Evolutionary conservation across 164 flowering plant species (phyloP).

Genomic region (Berberis thunbergii): DNA sequence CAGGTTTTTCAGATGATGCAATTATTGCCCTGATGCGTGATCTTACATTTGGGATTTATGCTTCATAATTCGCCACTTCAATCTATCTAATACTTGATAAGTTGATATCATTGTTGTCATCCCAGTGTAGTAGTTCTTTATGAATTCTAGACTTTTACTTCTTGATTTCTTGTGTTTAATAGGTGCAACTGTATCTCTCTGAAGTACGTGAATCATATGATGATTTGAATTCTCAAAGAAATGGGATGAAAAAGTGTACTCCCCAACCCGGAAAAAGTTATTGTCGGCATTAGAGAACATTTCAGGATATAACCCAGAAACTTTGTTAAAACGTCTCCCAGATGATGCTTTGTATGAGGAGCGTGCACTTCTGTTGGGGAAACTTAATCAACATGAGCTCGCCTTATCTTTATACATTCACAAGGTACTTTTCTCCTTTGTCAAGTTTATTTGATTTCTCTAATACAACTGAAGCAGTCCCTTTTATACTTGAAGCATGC

Average conservation of each 20-base stretch:
- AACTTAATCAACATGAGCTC: conserved; percentile 96
- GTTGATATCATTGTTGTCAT: too few species aligned
- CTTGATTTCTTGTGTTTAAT: background rate
- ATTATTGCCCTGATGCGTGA: too few species aligned
- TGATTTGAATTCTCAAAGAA: conserved; percentile 52
- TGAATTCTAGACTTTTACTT: too few species aligned
- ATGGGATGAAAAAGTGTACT: conserved; percentile 82
- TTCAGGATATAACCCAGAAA: conserved; percentile 79
- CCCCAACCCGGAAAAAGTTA: conserved; percentile 77
- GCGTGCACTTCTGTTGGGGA: conserved; percentile 89
- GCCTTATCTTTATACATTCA: conserved; percentile 89
- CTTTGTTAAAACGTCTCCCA: conserved; percentile 78
- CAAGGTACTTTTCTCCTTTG: conserved; percentile 44
- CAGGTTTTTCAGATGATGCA: too few species aligned
- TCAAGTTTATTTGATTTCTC: background rate
- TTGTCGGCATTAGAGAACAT: conserved; percentile 78
- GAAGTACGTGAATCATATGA: conserved; percentile 90
- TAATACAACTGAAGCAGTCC: too few species aligned
- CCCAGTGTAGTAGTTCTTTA: too few species aligned
- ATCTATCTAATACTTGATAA: too few species aligned
- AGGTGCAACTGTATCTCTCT: conserved; percentile 98
- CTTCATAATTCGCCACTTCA: too few species aligned
- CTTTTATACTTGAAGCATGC: too few species aligned
- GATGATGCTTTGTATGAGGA: conserved; percentile 86
- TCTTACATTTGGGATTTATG: too few species aligned